These are phyloP conservation scores for Hypseocharis bilobata DNA, from an alignment of 441 rosid species.

Conservation along the genomic window DNA sequence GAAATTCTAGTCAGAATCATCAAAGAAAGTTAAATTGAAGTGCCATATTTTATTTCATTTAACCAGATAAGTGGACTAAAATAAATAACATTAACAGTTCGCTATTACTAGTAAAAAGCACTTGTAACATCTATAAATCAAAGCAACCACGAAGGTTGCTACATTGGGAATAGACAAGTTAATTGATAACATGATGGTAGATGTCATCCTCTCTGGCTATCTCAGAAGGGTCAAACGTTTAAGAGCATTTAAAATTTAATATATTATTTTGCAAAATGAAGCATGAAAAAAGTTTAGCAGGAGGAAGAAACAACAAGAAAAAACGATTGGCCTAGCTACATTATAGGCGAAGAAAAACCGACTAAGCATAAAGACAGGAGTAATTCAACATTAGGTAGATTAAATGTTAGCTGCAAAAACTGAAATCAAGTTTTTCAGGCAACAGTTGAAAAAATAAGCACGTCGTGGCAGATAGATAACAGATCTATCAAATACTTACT, in stretches of 20 bases:
- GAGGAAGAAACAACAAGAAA: not conserved
- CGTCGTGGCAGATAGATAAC: not conserved
- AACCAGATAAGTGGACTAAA: too few relatives aligned
- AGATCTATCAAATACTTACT: slow-evolving; percentile 41
- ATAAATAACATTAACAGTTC: not conserved
- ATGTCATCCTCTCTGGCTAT: too few relatives aligned
- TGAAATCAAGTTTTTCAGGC: not conserved
- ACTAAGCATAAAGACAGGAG: not conserved
- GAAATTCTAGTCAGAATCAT: too few relatives aligned
- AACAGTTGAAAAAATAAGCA: not conserved
- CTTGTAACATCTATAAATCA: not conserved
- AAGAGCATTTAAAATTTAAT: too few relatives aligned
- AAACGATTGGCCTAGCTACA: not conserved
- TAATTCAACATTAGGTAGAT: not conserved
- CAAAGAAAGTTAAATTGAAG: not conserved
- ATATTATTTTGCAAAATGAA: too few relatives aligned
- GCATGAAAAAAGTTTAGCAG: too few relatives aligned
- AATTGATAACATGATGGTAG: too few relatives aligned
- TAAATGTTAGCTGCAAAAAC: not conserved
- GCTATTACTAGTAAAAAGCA: not conserved
- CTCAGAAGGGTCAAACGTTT: too few relatives aligned
- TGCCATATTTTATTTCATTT: not conserved
- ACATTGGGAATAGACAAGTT: too few relatives aligned
- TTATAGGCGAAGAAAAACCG: not conserved
- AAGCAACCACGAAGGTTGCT: not conserved